These are phyloP conservation scores for Comarum palustre DNA, from an alignment of 306 rosid genomes.

Conservation along the genomic window DNA sequence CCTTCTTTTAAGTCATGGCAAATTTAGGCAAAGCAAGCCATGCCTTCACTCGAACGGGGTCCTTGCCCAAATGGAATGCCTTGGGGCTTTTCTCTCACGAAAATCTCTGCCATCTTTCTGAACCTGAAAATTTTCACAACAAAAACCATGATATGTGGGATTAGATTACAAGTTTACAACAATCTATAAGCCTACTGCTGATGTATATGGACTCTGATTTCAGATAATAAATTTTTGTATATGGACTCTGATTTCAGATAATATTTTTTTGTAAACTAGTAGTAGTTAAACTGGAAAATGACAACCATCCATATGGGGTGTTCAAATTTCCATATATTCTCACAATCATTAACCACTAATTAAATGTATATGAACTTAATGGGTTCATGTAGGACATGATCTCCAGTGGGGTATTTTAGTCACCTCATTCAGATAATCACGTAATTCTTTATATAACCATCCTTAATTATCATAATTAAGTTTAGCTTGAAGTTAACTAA, in stretches of 20 bases:
- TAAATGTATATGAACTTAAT: not conserved
- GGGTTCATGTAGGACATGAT: not conserved
- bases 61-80: conserved; percentile 43
- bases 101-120: conserved; percentile 48
- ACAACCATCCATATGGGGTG: not conserved
- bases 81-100: conserved; percentile 44
- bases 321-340: conserved; percentile 1
- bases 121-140: conserved; percentile 34
- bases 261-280: conserved; percentile 5
- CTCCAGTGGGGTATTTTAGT: conserved; percentile 4
- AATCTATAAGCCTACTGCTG: not conserved
- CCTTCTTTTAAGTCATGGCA: conserved; percentile 21
- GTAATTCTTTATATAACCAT: not conserved
- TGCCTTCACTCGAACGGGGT: conserved; percentile 45
- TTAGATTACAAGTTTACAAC: too few species aligned
- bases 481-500: not conserved
- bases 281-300: conserved; percentile 12
- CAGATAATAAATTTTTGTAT: conserved; percentile 13
- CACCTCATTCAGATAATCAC: not conserved
- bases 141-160: not conserved
- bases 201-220: conserved; percentile 7
- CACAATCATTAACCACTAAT: conserved; percentile 4
- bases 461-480: not conserved
- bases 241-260: conserved; percentile 15
- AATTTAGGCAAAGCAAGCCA: conserved; percentile 1